Percentiles rank a stretch among this genome's conserved stretches.
phyloP scores from a whole-genome alignment of 2,329 filamentous ascomycete species.

The Cucurbitaria berberidis region DNA sequence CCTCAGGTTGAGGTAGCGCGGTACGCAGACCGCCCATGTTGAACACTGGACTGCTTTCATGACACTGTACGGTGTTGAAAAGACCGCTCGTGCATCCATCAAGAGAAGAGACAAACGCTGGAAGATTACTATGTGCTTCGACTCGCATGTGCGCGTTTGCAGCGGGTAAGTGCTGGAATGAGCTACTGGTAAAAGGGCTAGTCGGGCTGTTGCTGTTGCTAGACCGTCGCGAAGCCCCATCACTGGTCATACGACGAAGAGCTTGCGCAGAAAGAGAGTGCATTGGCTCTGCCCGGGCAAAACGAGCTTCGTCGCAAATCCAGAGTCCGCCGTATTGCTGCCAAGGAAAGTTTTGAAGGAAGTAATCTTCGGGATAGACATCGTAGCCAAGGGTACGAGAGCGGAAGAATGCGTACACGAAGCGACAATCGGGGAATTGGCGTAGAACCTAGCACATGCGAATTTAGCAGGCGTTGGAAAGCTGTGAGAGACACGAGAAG shows the following conservation, averaged over 20 bases:
- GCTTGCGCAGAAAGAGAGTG: constrained; percentile 31
- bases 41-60: constrained; percentile 18
- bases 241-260: constrained; percentile 39
- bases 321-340: constrained; percentile 47
- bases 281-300: constrained; percentile 38
- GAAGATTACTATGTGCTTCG: constrained; percentile 1
- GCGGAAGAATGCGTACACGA: constrained; percentile 48
- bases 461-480: constrained; percentile 30
- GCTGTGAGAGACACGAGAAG: neutral
- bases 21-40: constrained; percentile 24
- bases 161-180: constrained; percentile 12
- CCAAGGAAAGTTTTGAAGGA: constrained; percentile 48
- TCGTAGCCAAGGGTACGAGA: constrained; percentile 46
- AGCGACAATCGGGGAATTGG: constrained; percentile 46
- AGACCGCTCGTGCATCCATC: constrained; percentile 17
- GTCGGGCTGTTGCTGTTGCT: constrained; percentile 20
- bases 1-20: constrained; percentile 3
- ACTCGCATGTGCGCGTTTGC: constrained; percentile 1
- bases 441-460: constrained; percentile 40
- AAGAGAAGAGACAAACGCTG: constrained; percentile 18
- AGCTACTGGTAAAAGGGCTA: constrained; percentile 21
- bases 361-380: constrained; percentile 48
- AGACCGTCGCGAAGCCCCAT: constrained; percentile 25
- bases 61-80: neutral
- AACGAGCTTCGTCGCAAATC: constrained; percentile 47